These are phyloP conservation scores for Blastobotrys apis DNA, from an alignment of 1,139 yeast species.

Conservation along the genomic window DNA sequence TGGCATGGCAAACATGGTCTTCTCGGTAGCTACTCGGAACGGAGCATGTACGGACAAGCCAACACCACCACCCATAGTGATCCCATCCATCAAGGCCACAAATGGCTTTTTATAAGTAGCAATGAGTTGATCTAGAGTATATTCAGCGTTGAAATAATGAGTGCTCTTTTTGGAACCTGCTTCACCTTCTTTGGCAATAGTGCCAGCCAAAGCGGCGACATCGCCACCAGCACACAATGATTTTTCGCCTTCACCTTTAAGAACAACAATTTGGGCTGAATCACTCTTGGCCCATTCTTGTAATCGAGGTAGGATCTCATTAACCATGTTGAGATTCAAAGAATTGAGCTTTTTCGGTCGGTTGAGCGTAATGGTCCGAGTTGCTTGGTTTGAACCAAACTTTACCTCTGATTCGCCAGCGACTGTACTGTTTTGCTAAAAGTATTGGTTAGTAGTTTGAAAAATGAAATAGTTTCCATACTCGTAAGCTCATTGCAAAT, in stretches of 20 bases:
- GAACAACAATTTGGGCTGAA: conserved; percentile 58
- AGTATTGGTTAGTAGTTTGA: neutral
- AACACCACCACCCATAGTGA: conserved; percentile 98
- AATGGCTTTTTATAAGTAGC: conserved; percentile 83
- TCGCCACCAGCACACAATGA: conserved; percentile 80
- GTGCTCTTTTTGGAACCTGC: conserved; percentile 42
- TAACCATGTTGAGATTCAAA: conserved; percentile 72
- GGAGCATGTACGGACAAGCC: conserved; percentile 93
- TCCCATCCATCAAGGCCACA: conserved; percentile 82
- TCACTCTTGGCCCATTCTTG: conserved; percentile 70
- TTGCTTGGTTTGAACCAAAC: conserved; percentile 56
- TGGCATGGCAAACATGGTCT: conserved; percentile 93
- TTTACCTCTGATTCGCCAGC: conserved; percentile 47
- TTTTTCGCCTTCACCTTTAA: conserved; percentile 58
- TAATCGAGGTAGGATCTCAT: conserved; percentile 67
- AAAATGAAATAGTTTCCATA: neutral
- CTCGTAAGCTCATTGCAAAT: conserved; percentile 6
- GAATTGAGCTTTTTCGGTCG: conserved; percentile 85
- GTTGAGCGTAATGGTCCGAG: conserved; percentile 74
- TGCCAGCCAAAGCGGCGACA: conserved; percentile 64
- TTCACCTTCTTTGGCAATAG: conserved; percentile 44
- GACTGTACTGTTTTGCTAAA: conserved; percentile 16
- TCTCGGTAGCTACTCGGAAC: conserved; percentile 86
- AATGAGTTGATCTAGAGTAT: conserved; percentile 71
- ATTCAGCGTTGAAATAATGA: conserved; percentile 74